phyloP scores from a whole-genome alignment of 2,329 filamentous ascomycete species.

The Aquanectria penicillioides region DNA sequence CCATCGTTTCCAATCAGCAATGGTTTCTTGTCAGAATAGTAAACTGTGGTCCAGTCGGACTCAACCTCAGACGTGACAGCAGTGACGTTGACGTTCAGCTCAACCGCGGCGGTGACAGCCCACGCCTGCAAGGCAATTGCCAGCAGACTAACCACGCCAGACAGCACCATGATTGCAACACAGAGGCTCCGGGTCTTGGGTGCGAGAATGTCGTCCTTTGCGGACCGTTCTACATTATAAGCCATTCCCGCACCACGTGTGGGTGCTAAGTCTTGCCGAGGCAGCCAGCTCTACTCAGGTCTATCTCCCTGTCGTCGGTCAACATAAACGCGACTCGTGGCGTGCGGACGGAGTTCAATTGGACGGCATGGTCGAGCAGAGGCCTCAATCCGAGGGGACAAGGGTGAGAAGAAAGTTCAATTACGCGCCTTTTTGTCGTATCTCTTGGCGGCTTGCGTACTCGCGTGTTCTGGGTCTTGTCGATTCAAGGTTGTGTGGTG shows the following conservation, averaged over 20 bases:
- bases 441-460: neutral
- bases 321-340: conserved; percentile 19
- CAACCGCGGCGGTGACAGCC: conserved; percentile 28
- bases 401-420: neutral
- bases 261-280: too few species aligned
- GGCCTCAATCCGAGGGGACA: neutral
- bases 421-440: conserved; percentile 2
- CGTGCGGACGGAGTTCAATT: conserved; percentile 4
- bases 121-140: conserved; percentile 32
- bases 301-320: conserved; percentile 9
- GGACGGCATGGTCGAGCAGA: neutral
- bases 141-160: conserved; percentile 32
- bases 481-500: neutral
- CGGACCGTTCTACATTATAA: conserved; percentile 20
- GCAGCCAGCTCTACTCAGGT: neutral
- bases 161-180: conserved; percentile 31
- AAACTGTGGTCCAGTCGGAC: conserved; percentile 53
- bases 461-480: neutral
- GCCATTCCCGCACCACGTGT: conserved; percentile 14
- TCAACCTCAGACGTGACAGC: conserved; percentile 49
- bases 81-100: conserved; percentile 44
- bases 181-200: conserved; percentile 14
- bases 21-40: conserved; percentile 49
- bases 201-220: neutral
- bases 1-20: conserved; percentile 58